Percentiles rank a stretch among this genome's conserved stretches.
Conservation (phyloP, 768 basidiomycete genomes). For the Pleurotus citrinopileatus region DNA sequence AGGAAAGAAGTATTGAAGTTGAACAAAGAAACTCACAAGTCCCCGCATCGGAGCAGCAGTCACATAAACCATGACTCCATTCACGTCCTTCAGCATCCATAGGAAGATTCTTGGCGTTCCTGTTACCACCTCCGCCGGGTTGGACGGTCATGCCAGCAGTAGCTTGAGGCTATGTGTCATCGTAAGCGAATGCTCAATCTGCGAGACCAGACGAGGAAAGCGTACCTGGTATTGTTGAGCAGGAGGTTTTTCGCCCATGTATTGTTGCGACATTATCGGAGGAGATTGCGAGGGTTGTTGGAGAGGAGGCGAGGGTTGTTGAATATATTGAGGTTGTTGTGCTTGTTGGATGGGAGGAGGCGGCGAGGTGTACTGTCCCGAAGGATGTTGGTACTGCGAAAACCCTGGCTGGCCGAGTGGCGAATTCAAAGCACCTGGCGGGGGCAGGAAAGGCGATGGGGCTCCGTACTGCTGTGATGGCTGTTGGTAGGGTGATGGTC, state of each 20-base stretch:
- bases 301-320: neutral
- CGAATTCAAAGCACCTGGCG: neutral
- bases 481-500: no score
- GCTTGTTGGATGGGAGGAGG: neutral
- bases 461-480: neutral
- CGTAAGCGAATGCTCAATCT: neutral
- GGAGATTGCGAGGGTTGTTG: neutral
- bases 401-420: neutral
- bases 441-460: slow-evolving; percentile 4
- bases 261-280: no score
- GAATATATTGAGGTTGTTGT: neutral
- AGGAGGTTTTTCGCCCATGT: slow-evolving; percentile 5
- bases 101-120: slow-evolving; percentile 24
- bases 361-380: slow-evolving; percentile 1
- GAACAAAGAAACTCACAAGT: slow-evolving; percentile 20
- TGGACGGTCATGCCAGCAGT: slow-evolving; percentile 17
- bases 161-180: slow-evolving; percentile 17
- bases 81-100: slow-evolving; percentile 21
- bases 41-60: slow-evolving; percentile 18
- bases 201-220: neutral
- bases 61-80: slow-evolving; percentile 26
- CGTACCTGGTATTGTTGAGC: neutral
- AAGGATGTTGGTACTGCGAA: slow-evolving; percentile 2
- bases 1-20: neutral
- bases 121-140: slow-evolving; percentile 18